A percentile compares a stretch with the other conserved stretches of the same genome.
These are phyloP conservation scores for Tremella mesenterica DNA, from an alignment of 768 basidiomycete species.

Conservation along the genomic window DNA sequence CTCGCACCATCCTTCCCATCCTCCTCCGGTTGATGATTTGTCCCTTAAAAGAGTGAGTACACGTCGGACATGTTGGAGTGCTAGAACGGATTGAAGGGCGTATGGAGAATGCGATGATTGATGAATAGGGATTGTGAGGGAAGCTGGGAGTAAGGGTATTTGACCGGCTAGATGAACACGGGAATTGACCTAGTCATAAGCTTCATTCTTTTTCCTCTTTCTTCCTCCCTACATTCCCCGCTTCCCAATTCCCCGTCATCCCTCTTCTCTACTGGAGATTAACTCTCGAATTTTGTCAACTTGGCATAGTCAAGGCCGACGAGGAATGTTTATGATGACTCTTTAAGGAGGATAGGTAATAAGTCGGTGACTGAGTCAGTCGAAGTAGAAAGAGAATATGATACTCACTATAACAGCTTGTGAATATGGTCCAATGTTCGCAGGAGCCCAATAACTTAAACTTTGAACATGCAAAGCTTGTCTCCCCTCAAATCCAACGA, in stretches of 20 bases:
- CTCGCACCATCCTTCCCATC: slow-evolving; percentile 59
- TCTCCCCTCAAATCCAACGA: slow-evolving; percentile 46
- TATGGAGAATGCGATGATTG: slow-evolving; percentile 40
- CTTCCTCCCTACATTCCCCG: too few species aligned
- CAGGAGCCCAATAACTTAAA: slow-evolving; percentile 96
- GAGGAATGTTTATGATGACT: too few species aligned
- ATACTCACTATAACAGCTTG: slow-evolving; percentile 71
- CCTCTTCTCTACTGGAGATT: too few species aligned
- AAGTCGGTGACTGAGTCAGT: too few species aligned
- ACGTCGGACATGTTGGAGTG: slow-evolving; percentile 68
- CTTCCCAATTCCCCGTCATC: too few species aligned
- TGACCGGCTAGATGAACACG: slow-evolving; percentile 88
- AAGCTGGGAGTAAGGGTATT: slow-evolving; percentile 76
- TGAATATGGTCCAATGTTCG: slow-evolving; percentile 97
- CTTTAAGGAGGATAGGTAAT: too few species aligned
- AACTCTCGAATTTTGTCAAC: too few species aligned
- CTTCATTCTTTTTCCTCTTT: too few species aligned
- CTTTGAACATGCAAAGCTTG: slow-evolving; percentile 87
- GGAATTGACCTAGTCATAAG: slow-evolving; percentile 54
- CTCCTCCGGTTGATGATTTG: slow-evolving; percentile 48
- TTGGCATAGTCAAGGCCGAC: background rate
- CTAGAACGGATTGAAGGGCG: slow-evolving; percentile 61
- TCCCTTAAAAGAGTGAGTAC: slow-evolving; percentile 57
- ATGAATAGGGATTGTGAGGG: slow-evolving; percentile 57
- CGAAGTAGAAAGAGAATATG: background rate